These are phyloP conservation scores for Suhomyces coccinellae DNA, from an alignment of 1,139 yeast genomes.

Conservation along the genomic window DNA sequence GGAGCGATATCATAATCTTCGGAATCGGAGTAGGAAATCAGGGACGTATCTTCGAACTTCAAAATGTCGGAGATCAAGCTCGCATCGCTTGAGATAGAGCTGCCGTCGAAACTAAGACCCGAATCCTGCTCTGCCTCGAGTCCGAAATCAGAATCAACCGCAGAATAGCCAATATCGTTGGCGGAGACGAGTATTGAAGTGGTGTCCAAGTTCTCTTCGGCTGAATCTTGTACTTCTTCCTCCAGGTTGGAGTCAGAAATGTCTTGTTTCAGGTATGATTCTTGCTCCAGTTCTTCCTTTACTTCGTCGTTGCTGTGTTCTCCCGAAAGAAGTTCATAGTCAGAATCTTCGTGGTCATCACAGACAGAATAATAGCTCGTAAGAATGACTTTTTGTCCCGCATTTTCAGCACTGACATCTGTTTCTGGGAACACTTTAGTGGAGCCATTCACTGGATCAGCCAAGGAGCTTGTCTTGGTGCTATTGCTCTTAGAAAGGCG, in stretches of 20 bases:
- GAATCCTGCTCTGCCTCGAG: neutral
- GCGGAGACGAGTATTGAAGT: neutral
- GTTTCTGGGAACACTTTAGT: neutral
- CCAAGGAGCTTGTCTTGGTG: neutral
- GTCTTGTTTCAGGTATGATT: neutral
- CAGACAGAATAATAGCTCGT: neutral
- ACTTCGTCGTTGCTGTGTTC: neutral
- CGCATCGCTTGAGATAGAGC: conserved; percentile 4
- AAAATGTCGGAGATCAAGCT: conserved; percentile 7
- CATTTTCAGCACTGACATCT: neutral
- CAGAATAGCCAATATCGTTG: neutral
- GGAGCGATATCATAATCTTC: conserved; percentile 3
- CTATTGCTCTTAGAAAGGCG: neutral
- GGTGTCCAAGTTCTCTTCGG: neutral
- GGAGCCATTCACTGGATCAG: neutral
- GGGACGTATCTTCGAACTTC: conserved; percentile 1
- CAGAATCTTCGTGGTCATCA: neutral
- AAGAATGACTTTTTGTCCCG: neutral
- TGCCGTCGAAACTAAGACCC: conserved; percentile 2
- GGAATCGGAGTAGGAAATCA: conserved; percentile 1
- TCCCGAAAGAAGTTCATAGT: neutral
- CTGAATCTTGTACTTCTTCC: neutral
- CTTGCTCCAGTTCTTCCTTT: neutral
- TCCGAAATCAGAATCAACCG: neutral
- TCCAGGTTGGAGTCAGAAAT: neutral